phyloP scores from a whole-genome alignment of 345 rosid species.

The Anacardium occidentale region DNA sequence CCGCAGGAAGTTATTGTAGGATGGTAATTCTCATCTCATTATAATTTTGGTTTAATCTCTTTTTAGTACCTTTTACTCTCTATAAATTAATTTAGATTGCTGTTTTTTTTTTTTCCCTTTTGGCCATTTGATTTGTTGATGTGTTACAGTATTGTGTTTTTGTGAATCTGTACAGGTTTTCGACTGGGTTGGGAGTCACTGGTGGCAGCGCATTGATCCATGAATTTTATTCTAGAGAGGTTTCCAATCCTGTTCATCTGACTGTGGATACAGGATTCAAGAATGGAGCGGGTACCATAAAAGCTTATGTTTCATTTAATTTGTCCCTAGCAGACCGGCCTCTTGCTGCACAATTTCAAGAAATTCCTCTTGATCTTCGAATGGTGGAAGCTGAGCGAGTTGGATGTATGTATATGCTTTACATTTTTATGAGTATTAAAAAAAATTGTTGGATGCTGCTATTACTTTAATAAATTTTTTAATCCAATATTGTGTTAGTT shows the following conservation, averaged over 20 bases:
- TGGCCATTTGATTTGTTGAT: neutral
- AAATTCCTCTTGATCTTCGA: conserved; percentile 90
- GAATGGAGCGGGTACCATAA: conserved; percentile 71
- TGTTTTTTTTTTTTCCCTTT: neutral
- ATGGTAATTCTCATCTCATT: conserved; percentile 54
- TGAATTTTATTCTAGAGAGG: conserved; percentile 88
- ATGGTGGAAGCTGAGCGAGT: conserved; percentile 94
- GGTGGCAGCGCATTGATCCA: conserved; percentile 93
- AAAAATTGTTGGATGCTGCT: too few relatives aligned
- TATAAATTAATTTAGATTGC: neutral
- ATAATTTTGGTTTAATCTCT: neutral
- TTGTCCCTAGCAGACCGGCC: conserved; percentile 81
- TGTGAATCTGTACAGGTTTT: conserved; percentile 56
- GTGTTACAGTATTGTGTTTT: conserved; percentile 3
- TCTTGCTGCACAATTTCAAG: conserved; percentile 94
- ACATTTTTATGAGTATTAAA: neutral
- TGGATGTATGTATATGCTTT: conserved; percentile 64
- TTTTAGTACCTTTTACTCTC: neutral
- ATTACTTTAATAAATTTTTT: neutral
- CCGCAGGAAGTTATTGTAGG: conserved; percentile 95
- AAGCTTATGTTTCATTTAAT: conserved; percentile 75
- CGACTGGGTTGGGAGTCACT: conserved; percentile 88
- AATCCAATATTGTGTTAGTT: neutral
- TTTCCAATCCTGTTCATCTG: conserved; percentile 78
- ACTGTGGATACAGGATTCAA: conserved; percentile 85